Percentiles rank a stretch among this genome's conserved stretches.
Conservation (phyloP, 106 monocot species). For the Dendrobium chrysotoxum region DNA sequence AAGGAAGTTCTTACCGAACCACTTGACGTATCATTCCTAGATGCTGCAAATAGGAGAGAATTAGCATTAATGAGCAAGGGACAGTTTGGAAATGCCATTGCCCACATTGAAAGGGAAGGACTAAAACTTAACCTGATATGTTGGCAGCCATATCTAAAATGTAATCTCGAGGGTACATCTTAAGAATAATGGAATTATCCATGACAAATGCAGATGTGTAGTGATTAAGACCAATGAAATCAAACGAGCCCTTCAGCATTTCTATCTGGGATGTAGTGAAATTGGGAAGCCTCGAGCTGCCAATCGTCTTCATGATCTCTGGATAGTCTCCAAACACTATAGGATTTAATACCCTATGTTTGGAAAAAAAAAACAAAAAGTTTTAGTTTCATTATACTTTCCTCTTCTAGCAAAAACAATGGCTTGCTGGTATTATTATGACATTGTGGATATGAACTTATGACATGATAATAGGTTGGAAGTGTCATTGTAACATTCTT, state of each 20-base stretch:
- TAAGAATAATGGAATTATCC: constrained; percentile 3
- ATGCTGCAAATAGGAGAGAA: neutral
- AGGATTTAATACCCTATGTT: constrained; percentile 28
- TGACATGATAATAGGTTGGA: too few species aligned
- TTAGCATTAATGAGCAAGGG: neutral
- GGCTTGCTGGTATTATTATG: neutral
- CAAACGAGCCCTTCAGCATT: constrained; percentile 34
- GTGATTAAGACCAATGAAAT: constrained; percentile 41
- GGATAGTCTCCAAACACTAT: constrained; percentile 43
- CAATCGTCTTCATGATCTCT: constrained; percentile 35
- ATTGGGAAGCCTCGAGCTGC: constrained; percentile 19
- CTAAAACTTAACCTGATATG: constrained; percentile 16
- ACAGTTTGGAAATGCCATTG: neutral
- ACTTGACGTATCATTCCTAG: neutral
- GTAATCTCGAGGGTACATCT: constrained; percentile 9
- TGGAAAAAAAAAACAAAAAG: neutral
- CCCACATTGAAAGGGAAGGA: neutral
- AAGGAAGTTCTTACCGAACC: neutral
- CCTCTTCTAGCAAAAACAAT: neutral
- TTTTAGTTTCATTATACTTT: neutral
- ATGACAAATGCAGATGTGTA: constrained; percentile 24
- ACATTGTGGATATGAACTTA: neutral
- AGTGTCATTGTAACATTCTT: too few species aligned
- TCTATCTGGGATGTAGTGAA: constrained; percentile 20
- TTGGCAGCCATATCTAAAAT: constrained; percentile 20